Evolutionary conservation across 176 grass and related monocot species (phyloP).

Genomic region (Pontederia crassipes): DNA sequence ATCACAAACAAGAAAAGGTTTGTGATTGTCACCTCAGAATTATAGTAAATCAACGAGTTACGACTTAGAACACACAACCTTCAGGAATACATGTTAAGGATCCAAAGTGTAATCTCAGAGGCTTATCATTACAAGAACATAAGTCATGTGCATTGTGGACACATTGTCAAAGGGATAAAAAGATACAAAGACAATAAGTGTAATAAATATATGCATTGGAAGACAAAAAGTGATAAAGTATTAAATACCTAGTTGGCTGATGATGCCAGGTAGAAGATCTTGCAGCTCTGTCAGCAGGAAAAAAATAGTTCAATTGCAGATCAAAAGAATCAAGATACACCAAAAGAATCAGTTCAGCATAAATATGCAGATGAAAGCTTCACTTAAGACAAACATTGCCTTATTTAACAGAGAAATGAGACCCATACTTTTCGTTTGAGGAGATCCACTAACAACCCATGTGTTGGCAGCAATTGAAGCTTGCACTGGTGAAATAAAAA

Average conservation of each 20-base stretch:
- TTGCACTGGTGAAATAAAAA: conserved; percentile 45
- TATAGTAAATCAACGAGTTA: too few species aligned
- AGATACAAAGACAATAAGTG: background rate
- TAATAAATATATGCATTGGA: background rate
- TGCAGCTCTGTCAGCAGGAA: conserved; percentile 47
- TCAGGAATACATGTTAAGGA: background rate
- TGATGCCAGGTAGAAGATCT: conserved; percentile 65
- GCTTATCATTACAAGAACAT: too few species aligned
- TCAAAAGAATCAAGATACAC: background rate
- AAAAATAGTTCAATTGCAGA: background rate
- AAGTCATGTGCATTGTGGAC: too few species aligned
- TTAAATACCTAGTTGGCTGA: conserved; percentile 59
- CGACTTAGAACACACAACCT: too few species aligned
- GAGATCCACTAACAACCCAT: conserved; percentile 65
- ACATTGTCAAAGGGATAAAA: background rate
- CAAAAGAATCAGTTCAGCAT: background rate
- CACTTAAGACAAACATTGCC: background rate
- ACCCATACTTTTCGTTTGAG: conserved; percentile 58
- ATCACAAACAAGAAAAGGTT: too few species aligned
- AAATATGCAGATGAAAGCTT: background rate
- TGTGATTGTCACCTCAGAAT: too few species aligned
- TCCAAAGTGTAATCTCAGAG: background rate
- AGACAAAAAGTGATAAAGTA: background rate
- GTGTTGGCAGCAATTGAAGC: conserved; percentile 72
- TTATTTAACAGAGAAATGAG: background rate